Conservation (phyloP, 2,329 filamentous ascomycete species). For the Pseudogymnoascus pannorum region DNA sequence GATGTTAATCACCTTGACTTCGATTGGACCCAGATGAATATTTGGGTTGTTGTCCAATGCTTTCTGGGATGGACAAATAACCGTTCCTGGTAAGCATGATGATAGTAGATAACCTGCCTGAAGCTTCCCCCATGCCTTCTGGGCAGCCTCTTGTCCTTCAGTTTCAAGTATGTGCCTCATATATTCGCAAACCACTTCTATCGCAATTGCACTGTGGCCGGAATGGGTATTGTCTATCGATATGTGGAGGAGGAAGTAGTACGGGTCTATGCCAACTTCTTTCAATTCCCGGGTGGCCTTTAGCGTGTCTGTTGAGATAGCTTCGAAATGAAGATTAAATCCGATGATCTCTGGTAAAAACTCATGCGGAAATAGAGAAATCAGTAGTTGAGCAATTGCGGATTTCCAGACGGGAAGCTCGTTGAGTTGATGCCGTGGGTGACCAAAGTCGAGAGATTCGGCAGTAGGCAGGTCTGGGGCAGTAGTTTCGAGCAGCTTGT, state of each 20-base stretch:
- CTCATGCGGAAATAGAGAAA: constrained; percentile 41
- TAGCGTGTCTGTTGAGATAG: constrained; percentile 34
- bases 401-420: constrained; percentile 33
- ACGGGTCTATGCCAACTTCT: constrained; percentile 36
- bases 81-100: constrained; percentile 13
- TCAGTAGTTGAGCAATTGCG: constrained; percentile 37
- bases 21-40: constrained; percentile 11
- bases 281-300: constrained; percentile 36
- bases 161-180: constrained; percentile 26
- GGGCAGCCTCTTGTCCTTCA: constrained; percentile 26
- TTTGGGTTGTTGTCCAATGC: not conserved
- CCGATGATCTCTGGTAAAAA: constrained; percentile 44
- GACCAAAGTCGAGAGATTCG: constrained; percentile 15
- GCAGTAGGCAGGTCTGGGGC: constrained; percentile 21
- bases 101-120: constrained; percentile 37
- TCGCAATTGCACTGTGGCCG: constrained; percentile 42
- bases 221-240: constrained; percentile 43
- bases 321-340: constrained; percentile 44
- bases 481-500: constrained; percentile 24
- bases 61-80: constrained; percentile 19
- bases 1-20: constrained; percentile 26
- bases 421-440: constrained; percentile 15
- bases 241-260: constrained; percentile 45
- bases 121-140: constrained; percentile 34
- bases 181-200: constrained; percentile 32